Percentiles rank a stretch among this genome's conserved stretches.
These are phyloP conservation scores for Agrostemma githago DNA, from an alignment of 148 eudicot species.

Conservation along the genomic window DNA sequence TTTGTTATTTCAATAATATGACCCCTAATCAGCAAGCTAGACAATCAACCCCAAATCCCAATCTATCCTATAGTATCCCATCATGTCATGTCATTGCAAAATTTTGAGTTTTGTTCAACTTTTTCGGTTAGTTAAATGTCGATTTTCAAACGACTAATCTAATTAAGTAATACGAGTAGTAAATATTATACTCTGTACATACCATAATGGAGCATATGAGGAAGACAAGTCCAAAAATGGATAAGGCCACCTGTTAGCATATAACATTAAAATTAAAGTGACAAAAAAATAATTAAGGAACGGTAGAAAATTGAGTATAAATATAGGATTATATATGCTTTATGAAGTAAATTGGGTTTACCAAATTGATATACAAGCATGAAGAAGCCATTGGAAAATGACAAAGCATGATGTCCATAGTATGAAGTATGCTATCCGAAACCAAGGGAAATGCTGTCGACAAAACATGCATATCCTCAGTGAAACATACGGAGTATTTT, in stretches of 20 bases:
- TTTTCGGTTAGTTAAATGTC: no score
- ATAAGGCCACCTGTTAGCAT: constrained; percentile 85
- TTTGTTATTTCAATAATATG: background rate
- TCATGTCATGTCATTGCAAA: no score
- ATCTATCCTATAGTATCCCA: no score
- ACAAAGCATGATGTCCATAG: constrained; percentile 73
- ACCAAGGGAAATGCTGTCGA: constrained; percentile 78
- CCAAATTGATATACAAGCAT: constrained; percentile 68
- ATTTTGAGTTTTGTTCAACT: no score
- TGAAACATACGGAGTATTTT: background rate
- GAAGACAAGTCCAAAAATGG: constrained; percentile 93
- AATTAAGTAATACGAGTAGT: background rate
- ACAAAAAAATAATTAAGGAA: constrained; percentile 17
- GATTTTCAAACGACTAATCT: background rate
- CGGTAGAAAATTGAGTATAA: background rate
- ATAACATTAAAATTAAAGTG: background rate
- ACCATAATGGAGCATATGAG: constrained; percentile 82
- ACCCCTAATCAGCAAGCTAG: no score
- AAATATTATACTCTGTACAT: constrained; percentile 11
- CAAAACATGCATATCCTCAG: background rate
- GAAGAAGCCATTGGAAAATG: constrained; percentile 72
- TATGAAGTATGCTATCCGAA: constrained; percentile 71
- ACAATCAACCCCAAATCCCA: no score
- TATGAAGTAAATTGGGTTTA: constrained; percentile 18
- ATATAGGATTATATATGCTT: background rate